Evolutionary conservation across 306 rosid species (phyloP).

Genomic region (Senna tora): DNA sequence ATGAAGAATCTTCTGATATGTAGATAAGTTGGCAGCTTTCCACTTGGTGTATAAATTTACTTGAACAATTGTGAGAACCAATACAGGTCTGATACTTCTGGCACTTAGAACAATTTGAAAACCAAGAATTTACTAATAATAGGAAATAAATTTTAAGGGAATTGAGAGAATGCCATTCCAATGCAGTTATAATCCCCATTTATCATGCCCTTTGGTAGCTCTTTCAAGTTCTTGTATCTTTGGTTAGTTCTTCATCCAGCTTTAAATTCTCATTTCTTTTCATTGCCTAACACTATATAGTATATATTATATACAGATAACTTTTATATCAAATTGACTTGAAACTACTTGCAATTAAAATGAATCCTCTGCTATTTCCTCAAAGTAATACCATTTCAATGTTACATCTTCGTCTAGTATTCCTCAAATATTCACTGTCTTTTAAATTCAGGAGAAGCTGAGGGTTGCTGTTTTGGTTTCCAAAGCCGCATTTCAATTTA

Average conservation of each 20-base stretch:
- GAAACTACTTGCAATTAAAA: not conserved
- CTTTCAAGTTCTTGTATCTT: not conserved
- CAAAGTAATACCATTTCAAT: not conserved
- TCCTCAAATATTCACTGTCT: slow-evolving; percentile 28
- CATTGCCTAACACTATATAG: too few species aligned
- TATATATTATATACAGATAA: not conserved
- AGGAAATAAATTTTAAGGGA: not conserved
- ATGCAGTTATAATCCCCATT: not conserved
- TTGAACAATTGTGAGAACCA: not conserved
- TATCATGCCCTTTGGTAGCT: not conserved
- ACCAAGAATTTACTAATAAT: not conserved
- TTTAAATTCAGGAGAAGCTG: slow-evolving; percentile 69
- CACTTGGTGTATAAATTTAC: not conserved
- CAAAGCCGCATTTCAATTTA: slow-evolving; percentile 83
- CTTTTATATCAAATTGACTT: slow-evolving; percentile 14
- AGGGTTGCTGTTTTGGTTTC: slow-evolving; percentile 89
- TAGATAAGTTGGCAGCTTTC: not conserved
- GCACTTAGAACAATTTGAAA: not conserved
- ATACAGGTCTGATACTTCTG: not conserved
- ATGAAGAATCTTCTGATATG: not conserved
- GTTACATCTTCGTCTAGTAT: slow-evolving; percentile 20
- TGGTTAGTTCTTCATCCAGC: not conserved
- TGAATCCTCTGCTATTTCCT: not conserved
- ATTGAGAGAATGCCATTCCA: not conserved
- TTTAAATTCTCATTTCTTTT: not conserved